Conservation (phyloP, 2,329 filamentous ascomycete species). For the Aspergillus oerlinghausenensis region DNA sequence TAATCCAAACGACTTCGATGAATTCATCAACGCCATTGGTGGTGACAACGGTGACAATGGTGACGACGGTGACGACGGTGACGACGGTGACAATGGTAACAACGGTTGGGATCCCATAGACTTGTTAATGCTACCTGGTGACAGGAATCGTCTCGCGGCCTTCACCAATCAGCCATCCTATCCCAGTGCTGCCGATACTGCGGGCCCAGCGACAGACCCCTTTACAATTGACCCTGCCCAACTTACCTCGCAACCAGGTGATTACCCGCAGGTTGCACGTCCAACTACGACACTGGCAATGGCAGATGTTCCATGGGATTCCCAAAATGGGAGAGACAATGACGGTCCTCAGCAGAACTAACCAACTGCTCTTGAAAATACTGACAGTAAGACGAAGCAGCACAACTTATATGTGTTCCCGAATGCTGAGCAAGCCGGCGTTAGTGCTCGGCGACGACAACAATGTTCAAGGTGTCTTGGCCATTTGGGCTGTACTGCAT, state of each 20-base stretch:
- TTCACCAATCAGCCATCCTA: background rate
- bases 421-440: background rate
- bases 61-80: no score
- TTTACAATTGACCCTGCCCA: background rate
- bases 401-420: background rate
- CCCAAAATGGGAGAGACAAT: background rate
- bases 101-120: background rate
- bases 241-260: background rate
- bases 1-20: background rate
- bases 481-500: background rate
- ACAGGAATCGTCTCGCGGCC: background rate
- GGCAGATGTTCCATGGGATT: background rate
- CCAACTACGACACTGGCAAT: background rate
- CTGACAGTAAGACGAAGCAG: no score
- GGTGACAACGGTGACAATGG: no score
- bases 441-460: background rate
- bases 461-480: background rate
- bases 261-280: background rate
- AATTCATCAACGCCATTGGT: no score
- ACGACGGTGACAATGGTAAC: background rate
- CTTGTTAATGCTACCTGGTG: background rate
- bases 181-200: background rate
- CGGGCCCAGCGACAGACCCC: background rate
- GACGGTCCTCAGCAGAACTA: background rate
- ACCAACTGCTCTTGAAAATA: background rate